Conservation (phyloP, 164 flowering plant species). For the Liquidambar formosana region DNA sequence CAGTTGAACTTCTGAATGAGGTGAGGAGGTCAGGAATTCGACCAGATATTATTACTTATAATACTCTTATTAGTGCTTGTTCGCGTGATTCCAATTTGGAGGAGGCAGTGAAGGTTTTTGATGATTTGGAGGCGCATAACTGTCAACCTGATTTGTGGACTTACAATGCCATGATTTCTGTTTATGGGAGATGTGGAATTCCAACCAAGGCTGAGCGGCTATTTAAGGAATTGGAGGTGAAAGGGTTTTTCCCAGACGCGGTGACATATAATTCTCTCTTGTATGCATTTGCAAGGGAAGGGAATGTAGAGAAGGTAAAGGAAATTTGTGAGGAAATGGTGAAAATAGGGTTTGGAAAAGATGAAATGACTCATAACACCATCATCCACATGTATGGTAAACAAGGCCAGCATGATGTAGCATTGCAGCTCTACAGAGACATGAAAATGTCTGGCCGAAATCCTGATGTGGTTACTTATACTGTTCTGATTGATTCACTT, state of each 20-base stretch:
- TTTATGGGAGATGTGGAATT: conserved; percentile 81
- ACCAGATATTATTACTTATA: conserved; percentile 92
- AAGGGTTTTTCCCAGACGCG: conserved; percentile 85
- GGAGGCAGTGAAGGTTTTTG: conserved; percentile 67
- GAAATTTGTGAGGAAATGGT: conserved; percentile 71
- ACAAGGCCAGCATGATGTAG: conserved; percentile 74
- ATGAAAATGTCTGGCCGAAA: conserved; percentile 63
- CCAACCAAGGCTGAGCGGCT: conserved; percentile 65
- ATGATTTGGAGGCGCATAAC: conserved; percentile 54
- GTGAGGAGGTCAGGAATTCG: conserved; percentile 71
- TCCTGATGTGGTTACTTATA: conserved; percentile 90
- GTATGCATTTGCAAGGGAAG: conserved; percentile 89
- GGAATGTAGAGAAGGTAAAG: conserved; percentile 67
- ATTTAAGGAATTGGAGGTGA: conserved; percentile 61
- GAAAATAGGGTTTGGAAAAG: conserved; percentile 67
- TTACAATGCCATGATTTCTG: conserved; percentile 96
- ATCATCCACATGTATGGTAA: conserved; percentile 95
- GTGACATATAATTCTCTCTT: conserved; percentile 89
- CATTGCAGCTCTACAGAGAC: conserved; percentile 65
- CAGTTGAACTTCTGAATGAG: conserved; percentile 61
- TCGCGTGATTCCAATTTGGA: conserved; percentile 76
- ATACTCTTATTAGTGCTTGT: conserved; percentile 90
- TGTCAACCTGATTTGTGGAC: conserved; percentile 98
- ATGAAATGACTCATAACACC: conserved; percentile 92
- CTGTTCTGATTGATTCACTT: conserved; percentile 85